These are phyloP conservation scores for Clavulina sp. DNA, from an alignment of 768 basidiomycete genomes.

Conservation along the genomic window DNA sequence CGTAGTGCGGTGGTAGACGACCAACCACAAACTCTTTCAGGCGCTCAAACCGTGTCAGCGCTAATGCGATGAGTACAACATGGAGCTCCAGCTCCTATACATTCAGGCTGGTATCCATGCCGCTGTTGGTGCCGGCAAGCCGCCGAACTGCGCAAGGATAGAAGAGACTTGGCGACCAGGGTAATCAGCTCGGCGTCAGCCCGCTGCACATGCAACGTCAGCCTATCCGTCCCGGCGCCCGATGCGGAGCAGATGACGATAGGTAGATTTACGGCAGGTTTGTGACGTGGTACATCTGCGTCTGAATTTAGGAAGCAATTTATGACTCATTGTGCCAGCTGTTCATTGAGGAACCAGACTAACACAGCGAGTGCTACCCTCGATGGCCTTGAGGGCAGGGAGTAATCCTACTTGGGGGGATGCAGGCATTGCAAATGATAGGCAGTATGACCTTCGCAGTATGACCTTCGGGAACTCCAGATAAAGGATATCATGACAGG, in stretches of 20 bases:
- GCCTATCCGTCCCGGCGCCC: neutral
- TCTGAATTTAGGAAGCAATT: neutral
- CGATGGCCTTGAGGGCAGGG: neutral
- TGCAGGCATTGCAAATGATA: neutral
- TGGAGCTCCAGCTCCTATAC: no score
- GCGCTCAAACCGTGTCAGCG: no score
- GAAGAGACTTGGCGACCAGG: neutral
- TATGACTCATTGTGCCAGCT: neutral
- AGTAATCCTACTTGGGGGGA: neutral
- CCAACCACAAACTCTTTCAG: no score
- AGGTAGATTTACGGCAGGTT: neutral
- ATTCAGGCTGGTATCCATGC: no score
- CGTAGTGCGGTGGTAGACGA: no score
- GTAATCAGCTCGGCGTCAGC: neutral
- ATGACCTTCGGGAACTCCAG: neutral
- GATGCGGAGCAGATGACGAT: neutral
- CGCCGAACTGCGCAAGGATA: neutral
- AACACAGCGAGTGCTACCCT: neutral
- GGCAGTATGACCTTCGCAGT: neutral
- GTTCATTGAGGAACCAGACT: neutral
- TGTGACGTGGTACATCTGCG: neutral
- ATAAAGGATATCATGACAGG: neutral
- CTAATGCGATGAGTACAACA: no score
- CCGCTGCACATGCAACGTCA: neutral
- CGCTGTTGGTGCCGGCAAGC: no score